Percentiles rank a stretch among this genome's conserved stretches.
phyloP scores from a whole-genome alignment of 2,329 filamentous ascomycete species.

The Fusarium abutilonis region DNA sequence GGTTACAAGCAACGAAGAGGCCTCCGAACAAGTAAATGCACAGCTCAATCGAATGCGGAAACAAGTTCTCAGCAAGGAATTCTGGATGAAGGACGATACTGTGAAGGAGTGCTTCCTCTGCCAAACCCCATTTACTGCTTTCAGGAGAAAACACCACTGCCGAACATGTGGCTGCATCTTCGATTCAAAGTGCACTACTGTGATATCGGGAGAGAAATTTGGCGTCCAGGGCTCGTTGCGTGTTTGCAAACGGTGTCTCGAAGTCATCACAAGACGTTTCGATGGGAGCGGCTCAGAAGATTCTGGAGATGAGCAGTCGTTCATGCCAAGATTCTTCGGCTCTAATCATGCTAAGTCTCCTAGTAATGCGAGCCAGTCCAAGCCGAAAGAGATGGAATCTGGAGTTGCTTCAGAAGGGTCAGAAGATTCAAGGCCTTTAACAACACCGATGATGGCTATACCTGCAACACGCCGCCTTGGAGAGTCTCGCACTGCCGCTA shows the following conservation, averaged over 20 bases:
- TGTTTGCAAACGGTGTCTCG: slow-evolving; percentile 92
- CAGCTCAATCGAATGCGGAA: slow-evolving; percentile 78
- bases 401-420: slow-evolving; percentile 54
- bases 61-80: slow-evolving; percentile 91
- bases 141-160: slow-evolving; percentile 96
- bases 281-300: slow-evolving; percentile 89
- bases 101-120: slow-evolving; percentile 97
- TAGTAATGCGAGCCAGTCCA: slow-evolving; percentile 45
- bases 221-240: slow-evolving; percentile 85
- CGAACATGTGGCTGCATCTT: slow-evolving; percentile 98
- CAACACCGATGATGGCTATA: slow-evolving; percentile 77
- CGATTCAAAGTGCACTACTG: slow-evolving; percentile 92
- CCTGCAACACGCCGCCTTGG: slow-evolving; percentile 72
- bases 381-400: slow-evolving; percentile 53
- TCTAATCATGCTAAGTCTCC: slow-evolving; percentile 60
- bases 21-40: slow-evolving; percentile 67
- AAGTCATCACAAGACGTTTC: slow-evolving; percentile 88
- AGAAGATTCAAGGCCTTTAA: slow-evolving; percentile 64
- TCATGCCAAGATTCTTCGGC: slow-evolving; percentile 71
- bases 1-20: slow-evolving; percentile 62
- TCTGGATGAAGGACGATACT: slow-evolving; percentile 99
- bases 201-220: slow-evolving; percentile 88
- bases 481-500: slow-evolving; percentile 83
- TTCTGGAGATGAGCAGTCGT: slow-evolving; percentile 80
- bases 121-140: slow-evolving; percentile 88